Conservation (phyloP, 768 basidiomycete genomes). For the Naganishia kalamii region DNA sequence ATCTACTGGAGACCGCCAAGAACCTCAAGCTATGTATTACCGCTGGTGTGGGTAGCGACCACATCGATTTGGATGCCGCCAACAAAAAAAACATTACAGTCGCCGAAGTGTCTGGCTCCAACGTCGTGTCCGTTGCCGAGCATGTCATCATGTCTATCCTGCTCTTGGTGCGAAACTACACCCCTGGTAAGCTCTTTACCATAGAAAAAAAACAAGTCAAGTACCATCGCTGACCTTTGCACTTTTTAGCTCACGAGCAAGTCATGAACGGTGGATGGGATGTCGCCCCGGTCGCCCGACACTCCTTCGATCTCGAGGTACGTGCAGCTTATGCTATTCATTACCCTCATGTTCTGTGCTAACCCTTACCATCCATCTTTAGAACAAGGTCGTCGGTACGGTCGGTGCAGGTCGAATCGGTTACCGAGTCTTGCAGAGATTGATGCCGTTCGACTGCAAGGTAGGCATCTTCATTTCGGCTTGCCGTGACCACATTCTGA, state of each 20-base stretch:
- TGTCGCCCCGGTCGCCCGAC: constrained; percentile 72
- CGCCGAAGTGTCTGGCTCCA: constrained; percentile 76
- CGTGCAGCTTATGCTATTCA: constrained; percentile 28
- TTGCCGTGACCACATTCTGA: not conserved
- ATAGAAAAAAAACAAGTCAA: not conserved
- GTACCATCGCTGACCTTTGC: not conserved
- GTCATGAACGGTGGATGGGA: constrained; percentile 80
- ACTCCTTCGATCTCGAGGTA: constrained; percentile 77
- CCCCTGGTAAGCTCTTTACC: constrained; percentile 36
- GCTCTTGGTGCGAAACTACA: constrained; percentile 80
- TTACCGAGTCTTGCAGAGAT: constrained; percentile 62
- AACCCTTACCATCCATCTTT: not conserved
- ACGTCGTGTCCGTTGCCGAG: constrained; percentile 79
- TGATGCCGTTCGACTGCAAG: constrained; percentile 73
- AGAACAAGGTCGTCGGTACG: constrained; percentile 73
- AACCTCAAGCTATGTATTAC: constrained; percentile 86
- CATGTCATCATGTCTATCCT: constrained; percentile 68
- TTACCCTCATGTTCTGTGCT: not conserved
- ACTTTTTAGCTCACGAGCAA: constrained; percentile 55
- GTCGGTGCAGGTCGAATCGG: constrained; percentile 76
- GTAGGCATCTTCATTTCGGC: not conserved
- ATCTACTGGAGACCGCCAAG: constrained; percentile 58
- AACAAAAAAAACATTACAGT: constrained; percentile 74
- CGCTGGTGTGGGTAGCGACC: constrained; percentile 84
- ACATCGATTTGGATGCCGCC: constrained; percentile 80